These are phyloP conservation scores for Aspergillus phoenicis DNA, from an alignment of 2,329 filamentous ascomycete genomes.

Conservation along the genomic window DNA sequence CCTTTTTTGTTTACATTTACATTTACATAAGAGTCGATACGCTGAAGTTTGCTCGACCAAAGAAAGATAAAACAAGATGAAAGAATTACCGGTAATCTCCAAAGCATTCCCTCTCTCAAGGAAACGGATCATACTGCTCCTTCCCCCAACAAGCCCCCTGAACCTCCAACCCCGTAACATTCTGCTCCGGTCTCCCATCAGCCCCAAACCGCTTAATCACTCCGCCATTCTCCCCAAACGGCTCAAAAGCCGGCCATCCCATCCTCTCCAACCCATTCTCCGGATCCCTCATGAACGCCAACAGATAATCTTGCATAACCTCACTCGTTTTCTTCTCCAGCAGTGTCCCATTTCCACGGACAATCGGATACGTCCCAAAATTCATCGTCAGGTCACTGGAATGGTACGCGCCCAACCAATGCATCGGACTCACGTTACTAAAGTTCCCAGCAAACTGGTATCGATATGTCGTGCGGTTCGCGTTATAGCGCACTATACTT, in stretches of 20 bases:
- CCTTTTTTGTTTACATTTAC: too few relatives aligned
- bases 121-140: neutral
- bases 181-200: neutral
- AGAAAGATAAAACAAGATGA: too few relatives aligned
- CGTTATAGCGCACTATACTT: neutral
- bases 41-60: too few relatives aligned
- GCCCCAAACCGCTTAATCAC: neutral
- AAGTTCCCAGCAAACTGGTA: neutral
- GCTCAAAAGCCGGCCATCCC: neutral
- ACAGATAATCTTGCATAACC: conserved; percentile 1
- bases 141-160: conserved; percentile 4
- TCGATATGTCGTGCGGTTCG: neutral
- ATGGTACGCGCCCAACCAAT: conserved; percentile 3
- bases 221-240: neutral
- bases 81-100: too few relatives aligned
- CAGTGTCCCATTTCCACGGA: neutral
- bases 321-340: neutral
- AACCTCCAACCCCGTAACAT: neutral
- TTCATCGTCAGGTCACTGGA: conserved; percentile 3
- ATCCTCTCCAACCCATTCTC: neutral
- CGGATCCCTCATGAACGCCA: neutral
- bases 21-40: too few relatives aligned
- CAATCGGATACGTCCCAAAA: neutral
- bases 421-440: neutral
- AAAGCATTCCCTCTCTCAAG: neutral